These are phyloP conservation scores for Pseudogymnoascus sp. DNA, from an alignment of 2,329 filamentous ascomycete genomes.

Conservation along the genomic window DNA sequence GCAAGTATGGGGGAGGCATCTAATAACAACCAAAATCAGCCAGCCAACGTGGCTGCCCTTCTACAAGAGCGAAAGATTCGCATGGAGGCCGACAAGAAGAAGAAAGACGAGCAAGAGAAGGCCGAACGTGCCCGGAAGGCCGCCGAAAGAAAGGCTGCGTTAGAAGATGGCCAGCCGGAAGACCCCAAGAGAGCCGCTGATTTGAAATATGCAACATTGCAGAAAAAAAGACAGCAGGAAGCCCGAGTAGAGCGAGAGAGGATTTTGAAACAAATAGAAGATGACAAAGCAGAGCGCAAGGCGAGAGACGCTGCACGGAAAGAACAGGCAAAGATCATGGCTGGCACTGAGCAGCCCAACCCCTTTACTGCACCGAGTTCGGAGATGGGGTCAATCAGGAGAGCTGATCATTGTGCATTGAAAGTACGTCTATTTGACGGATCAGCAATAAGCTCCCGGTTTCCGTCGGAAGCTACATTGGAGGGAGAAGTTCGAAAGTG, in stretches of 20 bases:
- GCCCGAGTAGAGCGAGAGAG: constrained; percentile 61
- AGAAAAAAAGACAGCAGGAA: constrained; percentile 56
- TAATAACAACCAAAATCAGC: constrained; percentile 5
- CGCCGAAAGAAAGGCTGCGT: constrained; percentile 39
- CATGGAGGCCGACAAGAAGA: constrained; percentile 42
- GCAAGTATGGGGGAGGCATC: constrained; percentile 3
- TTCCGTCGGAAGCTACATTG: constrained; percentile 58
- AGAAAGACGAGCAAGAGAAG: constrained; percentile 30
- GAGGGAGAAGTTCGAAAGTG: constrained; percentile 62
- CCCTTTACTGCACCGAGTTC: constrained; percentile 2
- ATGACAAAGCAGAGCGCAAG: constrained; percentile 64
- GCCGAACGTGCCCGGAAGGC: constrained; percentile 35
- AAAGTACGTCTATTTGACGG: constrained; percentile 82
- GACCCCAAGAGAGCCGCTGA: constrained; percentile 35
- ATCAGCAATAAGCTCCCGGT: constrained; percentile 65
- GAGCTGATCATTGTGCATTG: constrained; percentile 46
- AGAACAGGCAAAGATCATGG: constrained; percentile 28
- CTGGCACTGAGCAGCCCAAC: background rate
- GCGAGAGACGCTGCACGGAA: constrained; percentile 46
- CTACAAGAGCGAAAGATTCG: constrained; percentile 45
- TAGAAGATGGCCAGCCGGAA: constrained; percentile 28
- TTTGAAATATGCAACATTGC: constrained; percentile 43
- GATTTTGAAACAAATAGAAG: constrained; percentile 67
- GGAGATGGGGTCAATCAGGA: constrained; percentile 12
- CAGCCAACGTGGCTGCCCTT: constrained; percentile 28